Base-by-base conservation (phyloP, 106 monocot species). In the Dendrobium nobile region DNA sequence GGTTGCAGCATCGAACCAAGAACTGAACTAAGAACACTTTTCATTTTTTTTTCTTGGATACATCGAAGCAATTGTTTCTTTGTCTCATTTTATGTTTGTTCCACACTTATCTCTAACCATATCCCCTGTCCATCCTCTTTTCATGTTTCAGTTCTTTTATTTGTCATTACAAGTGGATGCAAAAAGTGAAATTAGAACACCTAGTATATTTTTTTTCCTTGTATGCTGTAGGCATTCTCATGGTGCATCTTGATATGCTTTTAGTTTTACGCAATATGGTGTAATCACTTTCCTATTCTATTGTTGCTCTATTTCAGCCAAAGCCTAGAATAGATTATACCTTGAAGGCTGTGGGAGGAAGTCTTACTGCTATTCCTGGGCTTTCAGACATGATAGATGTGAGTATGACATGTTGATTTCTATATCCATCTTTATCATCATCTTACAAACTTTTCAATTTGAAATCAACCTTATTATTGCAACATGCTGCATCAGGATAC, bases 311-410 rank as follows among this genome's bases (percentile, higher is more conserved):
- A 28, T 88, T 83, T 80, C 85, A 98, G 97, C 97, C 97, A 78
- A 92, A 98, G 68, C 94, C 94, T 54, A 92, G 87, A 84, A 94
- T 98, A 56, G 97, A 98, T 78, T 98, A 98, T 74, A 86, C 82
- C 22, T 75, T 98, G 81, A 98, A 94, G 82, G 97, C 97, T 84
- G 91, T 98, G 0, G 97, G 97, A 67, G 97, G 97, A 91, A 98
- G 97, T 78, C 56, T 98, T 65, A 94, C 94, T 75, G 97, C 97
- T 77, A 85, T 98, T 65, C 97, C 97, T 79, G 97, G 97, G 48
- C 86, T 98, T 68, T 94, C 97, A 47, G 97, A 98, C 79, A 98
- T 94, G 94, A 98, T 98, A 77, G 91, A 92, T 83, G 97, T 94
- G 81, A 85, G 91, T 83, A 28, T 80, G 24, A 9, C 51, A 20